Evolutionary conservation across 2,329 filamentous ascomycete genomes (phyloP).

Genomic region (Orbilia javanica): DNA sequence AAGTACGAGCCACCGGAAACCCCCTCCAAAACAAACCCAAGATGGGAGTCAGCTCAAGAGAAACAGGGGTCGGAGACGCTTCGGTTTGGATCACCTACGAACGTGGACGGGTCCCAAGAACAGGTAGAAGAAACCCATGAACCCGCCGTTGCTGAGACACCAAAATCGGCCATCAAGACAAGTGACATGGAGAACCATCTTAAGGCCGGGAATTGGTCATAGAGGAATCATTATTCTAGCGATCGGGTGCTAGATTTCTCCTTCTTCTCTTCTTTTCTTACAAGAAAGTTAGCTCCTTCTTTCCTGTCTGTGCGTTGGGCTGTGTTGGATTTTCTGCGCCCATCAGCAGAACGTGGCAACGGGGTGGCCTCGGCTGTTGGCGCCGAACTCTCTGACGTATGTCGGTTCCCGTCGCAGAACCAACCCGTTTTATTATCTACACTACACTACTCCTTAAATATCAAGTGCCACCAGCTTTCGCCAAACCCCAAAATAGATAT

Average conservation of each 20-base stretch:
- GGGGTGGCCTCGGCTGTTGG: constrained; percentile 16
- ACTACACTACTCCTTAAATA: not conserved
- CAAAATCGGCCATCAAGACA: constrained; percentile 7
- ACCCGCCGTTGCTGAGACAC: not conserved
- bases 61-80: not conserved
- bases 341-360: not conserved
- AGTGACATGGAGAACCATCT: constrained; percentile 31
- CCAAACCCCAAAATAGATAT: not conserved
- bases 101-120: not conserved
- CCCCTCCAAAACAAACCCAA: not conserved
- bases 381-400: constrained; percentile 7
- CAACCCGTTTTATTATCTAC: not conserved
- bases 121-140: not conserved
- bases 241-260: not conserved
- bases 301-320: not conserved
- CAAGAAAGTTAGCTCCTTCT: no score
- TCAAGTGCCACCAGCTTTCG: not conserved
- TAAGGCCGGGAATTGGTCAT: constrained; percentile 41
- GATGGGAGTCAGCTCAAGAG: not conserved
- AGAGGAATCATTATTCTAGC: not conserved
- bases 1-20: constrained; percentile 26
- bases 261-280: not conserved
- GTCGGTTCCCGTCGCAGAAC: not conserved
- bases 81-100: not conserved
- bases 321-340: constrained; percentile 1